Evolutionary conservation across 2,329 filamentous ascomycete genomes (phyloP).

Genomic region (Trichoderma sp.): DNA sequence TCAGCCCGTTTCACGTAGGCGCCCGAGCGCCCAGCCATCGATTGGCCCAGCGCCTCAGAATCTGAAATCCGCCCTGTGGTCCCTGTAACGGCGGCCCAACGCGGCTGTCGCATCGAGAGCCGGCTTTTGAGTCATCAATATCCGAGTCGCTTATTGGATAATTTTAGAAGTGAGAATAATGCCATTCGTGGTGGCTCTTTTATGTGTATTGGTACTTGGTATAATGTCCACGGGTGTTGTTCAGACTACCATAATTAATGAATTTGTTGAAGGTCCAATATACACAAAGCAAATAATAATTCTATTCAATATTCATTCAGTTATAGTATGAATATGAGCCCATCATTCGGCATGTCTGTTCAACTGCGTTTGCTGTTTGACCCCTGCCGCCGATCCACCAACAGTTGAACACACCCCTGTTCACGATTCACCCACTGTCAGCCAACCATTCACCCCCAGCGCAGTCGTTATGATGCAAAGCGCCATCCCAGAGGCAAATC

Average conservation of each 20-base stretch:
- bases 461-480: conserved; percentile 4
- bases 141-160: neutral
- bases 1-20: neutral
- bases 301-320: neutral
- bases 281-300: neutral
- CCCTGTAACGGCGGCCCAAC: neutral
- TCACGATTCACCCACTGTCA: neutral
- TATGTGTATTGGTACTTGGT: too few species aligned
- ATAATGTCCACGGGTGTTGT: too few species aligned
- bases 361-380: neutral
- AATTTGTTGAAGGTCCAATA: neutral
- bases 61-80: neutral
- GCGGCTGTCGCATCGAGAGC: neutral
- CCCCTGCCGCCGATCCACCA: too few species aligned
- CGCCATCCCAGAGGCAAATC: neutral
- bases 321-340: neutral
- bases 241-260: neutral
- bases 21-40: conserved; percentile 9
- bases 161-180: neutral
- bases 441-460: conserved; percentile 1
- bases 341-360: too few species aligned
- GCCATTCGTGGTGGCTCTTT: too few species aligned
- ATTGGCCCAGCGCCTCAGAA: neutral
- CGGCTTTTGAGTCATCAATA: neutral
- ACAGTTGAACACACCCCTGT: neutral